Conservation (phyloP, 2,329 filamentous ascomycete species). For the Leptographium wingfieldii region DNA sequence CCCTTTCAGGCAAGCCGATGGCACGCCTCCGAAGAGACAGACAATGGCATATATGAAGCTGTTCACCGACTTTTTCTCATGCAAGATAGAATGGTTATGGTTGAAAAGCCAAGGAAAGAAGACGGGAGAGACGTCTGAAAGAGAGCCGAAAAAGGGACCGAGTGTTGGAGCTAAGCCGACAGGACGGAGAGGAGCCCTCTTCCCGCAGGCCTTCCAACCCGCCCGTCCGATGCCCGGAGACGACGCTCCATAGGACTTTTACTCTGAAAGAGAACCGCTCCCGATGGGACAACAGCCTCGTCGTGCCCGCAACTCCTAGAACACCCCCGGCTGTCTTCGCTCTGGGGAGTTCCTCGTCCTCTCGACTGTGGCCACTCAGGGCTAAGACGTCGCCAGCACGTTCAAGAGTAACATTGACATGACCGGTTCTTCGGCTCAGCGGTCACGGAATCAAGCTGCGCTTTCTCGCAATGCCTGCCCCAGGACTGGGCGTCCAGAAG, state of each 20-base stretch:
- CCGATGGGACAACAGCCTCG: background rate
- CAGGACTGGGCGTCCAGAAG: background rate
- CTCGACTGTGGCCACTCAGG: background rate
- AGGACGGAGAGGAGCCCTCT: background rate
- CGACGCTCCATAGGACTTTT: background rate
- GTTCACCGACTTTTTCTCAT: slow-evolving; percentile 17
- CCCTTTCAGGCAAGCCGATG: slow-evolving; percentile 12
- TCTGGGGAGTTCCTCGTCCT: background rate
- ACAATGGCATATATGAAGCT: slow-evolving; percentile 11
- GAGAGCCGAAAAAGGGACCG: background rate
- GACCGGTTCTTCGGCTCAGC: background rate
- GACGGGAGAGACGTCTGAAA: background rate
- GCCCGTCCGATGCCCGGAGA: background rate
- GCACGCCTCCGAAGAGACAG: background rate
- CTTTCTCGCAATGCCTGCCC: no score
- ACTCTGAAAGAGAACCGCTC: background rate
- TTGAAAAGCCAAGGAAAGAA: slow-evolving; percentile 2
- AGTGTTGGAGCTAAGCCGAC: background rate
- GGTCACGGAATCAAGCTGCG: no score
- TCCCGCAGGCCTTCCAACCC: background rate
- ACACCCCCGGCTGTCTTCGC: background rate
- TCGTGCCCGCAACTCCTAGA: background rate
- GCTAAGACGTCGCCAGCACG: background rate
- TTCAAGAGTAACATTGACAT: background rate
- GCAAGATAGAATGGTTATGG: slow-evolving; percentile 2